A percentile compares a stretch with the other conserved stretches of the same genome.
phyloP scores from a whole-genome alignment of 1,139 yeast species.

The Nakaseomyces kungkrabaensis region DNA sequence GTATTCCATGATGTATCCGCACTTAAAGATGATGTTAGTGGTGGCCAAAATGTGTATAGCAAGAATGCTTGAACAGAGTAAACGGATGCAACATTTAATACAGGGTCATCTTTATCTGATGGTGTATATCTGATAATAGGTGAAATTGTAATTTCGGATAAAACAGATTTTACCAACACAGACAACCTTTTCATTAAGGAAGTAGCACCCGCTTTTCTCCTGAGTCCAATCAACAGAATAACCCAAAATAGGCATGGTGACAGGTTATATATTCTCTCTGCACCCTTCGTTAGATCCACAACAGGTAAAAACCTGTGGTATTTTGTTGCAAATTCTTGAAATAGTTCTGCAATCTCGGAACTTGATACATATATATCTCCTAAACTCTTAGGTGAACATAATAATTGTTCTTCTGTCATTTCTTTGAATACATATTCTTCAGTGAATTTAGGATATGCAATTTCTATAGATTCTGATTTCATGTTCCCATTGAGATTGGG shows the following conservation, averaged over 20 bases:
- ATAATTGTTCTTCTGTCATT: slow-evolving; percentile 36
- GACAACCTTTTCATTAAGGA: slow-evolving; percentile 46
- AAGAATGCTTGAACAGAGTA: slow-evolving; percentile 90
- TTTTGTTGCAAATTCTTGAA: slow-evolving; percentile 54
- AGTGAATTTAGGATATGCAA: not conserved
- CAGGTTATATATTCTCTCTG: slow-evolving; percentile 63
- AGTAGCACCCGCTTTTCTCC: slow-evolving; percentile 36
- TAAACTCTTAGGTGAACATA: slow-evolving; percentile 56
- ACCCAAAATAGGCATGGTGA: slow-evolving; percentile 95
- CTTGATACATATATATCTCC: slow-evolving; percentile 56
- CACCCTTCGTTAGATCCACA: slow-evolving; percentile 72
- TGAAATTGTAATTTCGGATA: slow-evolving; percentile 80
- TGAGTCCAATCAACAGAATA: slow-evolving; percentile 69
- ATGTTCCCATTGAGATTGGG: not conserved
- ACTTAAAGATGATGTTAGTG: slow-evolving; percentile 81
- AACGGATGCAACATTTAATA: slow-evolving; percentile 82
- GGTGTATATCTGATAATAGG: slow-evolving; percentile 83
- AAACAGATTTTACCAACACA: slow-evolving; percentile 59
- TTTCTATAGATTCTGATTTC: not conserved
- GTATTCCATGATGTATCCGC: slow-evolving; percentile 96
- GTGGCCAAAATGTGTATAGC: slow-evolving; percentile 90
- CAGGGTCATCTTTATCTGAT: slow-evolving; percentile 63
- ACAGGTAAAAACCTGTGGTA: slow-evolving; percentile 85
- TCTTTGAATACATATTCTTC: slow-evolving; percentile 4
- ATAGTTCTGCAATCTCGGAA: slow-evolving; percentile 55